These are phyloP conservation scores for Populus hybrid DNA, from an alignment of 441 rosid genomes.

Conservation along the genomic window DNA sequence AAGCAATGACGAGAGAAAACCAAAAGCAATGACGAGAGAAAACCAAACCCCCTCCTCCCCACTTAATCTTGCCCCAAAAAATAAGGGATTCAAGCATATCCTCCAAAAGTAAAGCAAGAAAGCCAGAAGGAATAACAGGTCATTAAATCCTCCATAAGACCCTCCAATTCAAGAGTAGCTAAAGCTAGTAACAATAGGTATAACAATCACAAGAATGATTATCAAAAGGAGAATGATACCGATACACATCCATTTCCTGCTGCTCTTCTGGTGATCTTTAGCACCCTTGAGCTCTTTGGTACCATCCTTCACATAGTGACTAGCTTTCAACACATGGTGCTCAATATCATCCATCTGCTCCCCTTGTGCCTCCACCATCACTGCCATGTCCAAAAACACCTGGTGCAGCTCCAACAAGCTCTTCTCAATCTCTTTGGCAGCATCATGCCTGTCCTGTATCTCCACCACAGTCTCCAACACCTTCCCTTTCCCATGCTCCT, in stretches of 20 bases:
- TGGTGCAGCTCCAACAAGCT: conserved; percentile 88
- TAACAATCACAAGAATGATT: conserved; percentile 60
- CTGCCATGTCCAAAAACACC: conserved; percentile 90
- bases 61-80: conserved; percentile 11
- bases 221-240: conserved; percentile 62
- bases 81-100: conserved; percentile 11
- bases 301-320: conserved; percentile 76
- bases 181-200: conserved; percentile 74
- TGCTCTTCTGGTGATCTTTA: conserved; percentile 61
- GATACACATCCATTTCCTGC: conserved; percentile 76
- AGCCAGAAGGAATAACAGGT: conserved; percentile 39
- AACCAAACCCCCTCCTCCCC: neutral
- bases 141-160: conserved; percentile 33
- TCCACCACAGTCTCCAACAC: conserved; percentile 84
- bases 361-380: conserved; percentile 91
- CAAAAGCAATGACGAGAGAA: conserved; percentile 3
- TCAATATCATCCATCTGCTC: conserved; percentile 94
- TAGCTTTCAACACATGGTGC: conserved; percentile 77
- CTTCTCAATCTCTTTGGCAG: conserved; percentile 88
- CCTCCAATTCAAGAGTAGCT: conserved; percentile 50
- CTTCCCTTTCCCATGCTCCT: conserved; percentile 87
- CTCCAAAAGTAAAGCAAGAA: neutral
- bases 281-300: conserved; percentile 70
- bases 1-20: no score
- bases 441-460: conserved; percentile 82